These are phyloP conservation scores for Sicyos edulis DNA, from an alignment of 306 rosid species.

Conservation along the genomic window DNA sequence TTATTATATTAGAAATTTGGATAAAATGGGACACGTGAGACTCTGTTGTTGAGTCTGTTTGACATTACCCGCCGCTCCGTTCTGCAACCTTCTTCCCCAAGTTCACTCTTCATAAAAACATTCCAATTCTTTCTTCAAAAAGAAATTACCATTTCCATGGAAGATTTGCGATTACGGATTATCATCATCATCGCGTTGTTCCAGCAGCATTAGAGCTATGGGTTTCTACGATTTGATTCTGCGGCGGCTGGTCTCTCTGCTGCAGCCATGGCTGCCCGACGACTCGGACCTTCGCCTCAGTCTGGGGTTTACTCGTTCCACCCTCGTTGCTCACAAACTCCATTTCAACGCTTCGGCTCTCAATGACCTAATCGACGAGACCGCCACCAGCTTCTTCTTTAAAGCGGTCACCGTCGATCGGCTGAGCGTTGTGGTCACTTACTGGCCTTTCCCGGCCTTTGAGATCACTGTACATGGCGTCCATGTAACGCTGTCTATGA, in stretches of 20 bases:
- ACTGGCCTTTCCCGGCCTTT: slow-evolving; percentile 64
- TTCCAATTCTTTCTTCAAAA: background rate
- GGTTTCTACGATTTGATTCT: slow-evolving; percentile 35
- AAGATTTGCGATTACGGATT: background rate
- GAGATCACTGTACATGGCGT: slow-evolving; percentile 54
- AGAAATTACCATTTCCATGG: background rate
- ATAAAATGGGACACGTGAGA: too few relatives aligned
- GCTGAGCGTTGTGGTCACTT: slow-evolving; percentile 48
- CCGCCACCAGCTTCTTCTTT: slow-evolving; percentile 34
- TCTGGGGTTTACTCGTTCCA: slow-evolving; percentile 54
- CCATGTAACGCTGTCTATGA: slow-evolving; percentile 34
- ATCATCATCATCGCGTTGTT: background rate
- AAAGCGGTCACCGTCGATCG: slow-evolving; percentile 50
- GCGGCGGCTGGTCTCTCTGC: slow-evolving; percentile 57
- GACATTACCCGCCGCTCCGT: slow-evolving; percentile 12
- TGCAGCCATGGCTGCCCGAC: slow-evolving; percentile 67
- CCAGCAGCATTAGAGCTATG: slow-evolving; percentile 29
- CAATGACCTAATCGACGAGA: slow-evolving; percentile 46
- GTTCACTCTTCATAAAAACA: slow-evolving; percentile 7
- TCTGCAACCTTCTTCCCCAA: background rate
- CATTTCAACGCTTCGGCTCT: slow-evolving; percentile 48
- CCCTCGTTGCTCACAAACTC: slow-evolving; percentile 41
- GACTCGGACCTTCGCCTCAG: slow-evolving; percentile 53
- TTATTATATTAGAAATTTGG: background rate
- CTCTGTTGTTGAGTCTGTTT: background rate